Base-by-base conservation (phyloP, 1,139 yeast genomes). In the Diutina catenulata region DNA sequence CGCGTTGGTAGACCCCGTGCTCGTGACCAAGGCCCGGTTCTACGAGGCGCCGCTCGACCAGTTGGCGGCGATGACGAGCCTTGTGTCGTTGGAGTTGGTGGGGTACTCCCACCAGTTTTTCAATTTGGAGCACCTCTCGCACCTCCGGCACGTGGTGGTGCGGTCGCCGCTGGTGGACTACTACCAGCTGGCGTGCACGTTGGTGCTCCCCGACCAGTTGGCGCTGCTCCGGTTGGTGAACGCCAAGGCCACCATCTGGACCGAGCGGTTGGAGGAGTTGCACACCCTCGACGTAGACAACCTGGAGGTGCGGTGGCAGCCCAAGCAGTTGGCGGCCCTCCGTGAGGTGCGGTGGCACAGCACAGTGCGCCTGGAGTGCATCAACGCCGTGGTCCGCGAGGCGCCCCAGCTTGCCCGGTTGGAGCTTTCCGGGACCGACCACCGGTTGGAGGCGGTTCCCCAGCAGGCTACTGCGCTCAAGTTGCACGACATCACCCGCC, bases 81-180 rank as follows among this genome's bases (percentile, higher is more conserved):
- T 31, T 2, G 8, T 4, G 3, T 7, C 11, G 10, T 11, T 31
- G 14, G 35, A 31, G 21, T 31, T 31, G 25, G 22, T 31, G 22
- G 35, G 35, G 11, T 31, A 31, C 11, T 31, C 35, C 9, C 35
- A 31, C 14, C 18, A 15, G 3, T 31, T 31, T 14, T 31, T 31
- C 25, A 31, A 31, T 5, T 21, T 31, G 21, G 18, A 10, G 4
- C n/a, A 11, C 5, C 21, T 31, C 4, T 9, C 15, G 11, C n/a
- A 20, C 7, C 25, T 31, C 19, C 11, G 10, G 5, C 25, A 11
- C 3, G 19, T 31, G 10, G n/a, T 18, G 16, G 21, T 31, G 10
- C 21, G 21, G 3, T 18, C 35, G 7, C 35, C 35, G 4, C n/a
- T 14, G 7, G 35, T 16, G 5, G 25, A 31, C 3, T 31, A 31